Evolutionary conservation across 371 early-diverging fungal species (phyloP).

Genomic region (Mucor mucedo): DNA sequence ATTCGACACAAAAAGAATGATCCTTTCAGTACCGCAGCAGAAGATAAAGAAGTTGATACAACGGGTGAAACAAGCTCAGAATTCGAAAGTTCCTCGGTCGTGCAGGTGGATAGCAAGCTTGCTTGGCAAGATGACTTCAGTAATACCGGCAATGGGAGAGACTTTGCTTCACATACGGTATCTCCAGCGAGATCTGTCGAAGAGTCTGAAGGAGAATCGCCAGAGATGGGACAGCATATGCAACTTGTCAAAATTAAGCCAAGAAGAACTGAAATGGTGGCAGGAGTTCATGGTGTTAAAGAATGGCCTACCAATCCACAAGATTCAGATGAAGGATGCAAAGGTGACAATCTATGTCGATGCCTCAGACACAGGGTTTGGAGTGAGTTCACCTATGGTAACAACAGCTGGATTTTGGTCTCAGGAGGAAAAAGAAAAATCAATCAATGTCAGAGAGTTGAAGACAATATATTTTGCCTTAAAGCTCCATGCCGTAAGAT

Average conservation of each 20-base stretch:
- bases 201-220: neutral
- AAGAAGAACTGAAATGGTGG: conserved; percentile 15
- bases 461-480: conserved; percentile 17
- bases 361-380: conserved; percentile 19
- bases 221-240: neutral
- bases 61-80: too few relatives aligned
- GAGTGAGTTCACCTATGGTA: conserved; percentile 8
- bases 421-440: conserved; percentile 4
- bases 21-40: too few relatives aligned
- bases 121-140: conserved; percentile 22
- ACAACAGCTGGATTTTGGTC: conserved; percentile 24
- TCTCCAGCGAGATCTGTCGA: neutral
- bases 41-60: too few relatives aligned
- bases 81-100: too few relatives aligned
- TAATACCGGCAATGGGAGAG: conserved; percentile 19
- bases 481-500: neutral
- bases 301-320: conserved; percentile 18
- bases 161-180: conserved; percentile 1
- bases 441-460: conserved; percentile 31
- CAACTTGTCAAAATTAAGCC: neutral
- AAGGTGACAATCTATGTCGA: conserved; percentile 7
- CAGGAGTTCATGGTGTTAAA: conserved; percentile 8
- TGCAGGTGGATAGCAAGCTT: conserved; percentile 18
- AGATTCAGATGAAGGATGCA: neutral
- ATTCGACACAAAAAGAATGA: too few relatives aligned